phyloP scores from a whole-genome alignment of 2,329 filamentous ascomycete species.

The Claviceps quebecensis region DNA sequence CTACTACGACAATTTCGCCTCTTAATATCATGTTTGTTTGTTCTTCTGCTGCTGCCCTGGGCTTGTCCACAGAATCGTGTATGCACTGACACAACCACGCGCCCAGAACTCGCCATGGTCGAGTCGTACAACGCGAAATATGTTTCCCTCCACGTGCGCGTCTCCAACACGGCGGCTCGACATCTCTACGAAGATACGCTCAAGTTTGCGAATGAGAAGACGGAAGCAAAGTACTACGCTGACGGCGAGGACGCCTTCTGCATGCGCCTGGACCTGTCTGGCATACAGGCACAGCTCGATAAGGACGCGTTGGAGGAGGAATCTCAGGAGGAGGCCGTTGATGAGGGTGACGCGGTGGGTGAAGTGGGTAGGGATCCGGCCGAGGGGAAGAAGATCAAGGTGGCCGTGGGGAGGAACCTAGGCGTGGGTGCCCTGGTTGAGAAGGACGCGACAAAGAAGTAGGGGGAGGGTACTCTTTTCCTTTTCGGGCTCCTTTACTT shows the following conservation, averaged over 20 bases:
- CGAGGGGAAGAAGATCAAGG: conserved; percentile 54
- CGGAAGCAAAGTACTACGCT: conserved; percentile 84
- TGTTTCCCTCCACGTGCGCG: conserved; percentile 89
- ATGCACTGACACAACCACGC: conserved; percentile 1
- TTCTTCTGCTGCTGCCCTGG: too few relatives aligned
- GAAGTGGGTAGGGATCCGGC: conserved; percentile 41
- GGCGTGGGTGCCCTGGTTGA: conserved; percentile 71
- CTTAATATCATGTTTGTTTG: too few relatives aligned
- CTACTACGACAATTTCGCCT: too few relatives aligned
- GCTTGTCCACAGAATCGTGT: too few relatives aligned
- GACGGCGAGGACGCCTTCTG: conserved; percentile 92
- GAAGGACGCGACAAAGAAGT: conserved; percentile 42
- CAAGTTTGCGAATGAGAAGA: conserved; percentile 76
- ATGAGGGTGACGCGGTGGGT: conserved; percentile 60
- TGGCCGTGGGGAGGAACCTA: conserved; percentile 67
- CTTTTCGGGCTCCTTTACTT: not conserved
- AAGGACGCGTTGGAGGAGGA: conserved; percentile 13
- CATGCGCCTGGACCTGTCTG: conserved; percentile 76
- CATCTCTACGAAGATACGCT: conserved; percentile 88
- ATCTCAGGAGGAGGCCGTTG: conserved; percentile 27
- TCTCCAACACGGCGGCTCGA: conserved; percentile 83
- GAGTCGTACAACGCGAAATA: conserved; percentile 86
- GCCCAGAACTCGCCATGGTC: conserved; percentile 79
- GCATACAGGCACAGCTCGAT: conserved; percentile 34
- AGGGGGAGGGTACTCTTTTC: not conserved